phyloP scores from a whole-genome alignment of 2,329 filamentous ascomycete species.

The Cercospora sesami region DNA sequence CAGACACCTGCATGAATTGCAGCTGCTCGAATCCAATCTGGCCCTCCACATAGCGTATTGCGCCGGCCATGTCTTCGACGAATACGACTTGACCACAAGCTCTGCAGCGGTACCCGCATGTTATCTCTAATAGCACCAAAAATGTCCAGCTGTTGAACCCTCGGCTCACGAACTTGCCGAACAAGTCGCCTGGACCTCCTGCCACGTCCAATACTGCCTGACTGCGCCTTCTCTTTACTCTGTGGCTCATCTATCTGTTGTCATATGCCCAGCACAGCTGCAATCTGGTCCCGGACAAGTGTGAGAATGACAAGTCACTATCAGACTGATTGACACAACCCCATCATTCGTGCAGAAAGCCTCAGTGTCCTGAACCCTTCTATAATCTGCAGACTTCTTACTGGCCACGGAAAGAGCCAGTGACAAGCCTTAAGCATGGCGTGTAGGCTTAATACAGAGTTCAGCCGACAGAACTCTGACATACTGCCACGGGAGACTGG shows the following conservation, averaged over 20 bases:
- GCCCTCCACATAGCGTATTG: neutral
- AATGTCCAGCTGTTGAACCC: neutral
- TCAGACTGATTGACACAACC: neutral
- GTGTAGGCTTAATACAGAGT: constrained; percentile 9
- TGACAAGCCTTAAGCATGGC: constrained; percentile 5
- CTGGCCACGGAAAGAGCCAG: neutral
- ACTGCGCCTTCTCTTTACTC: neutral
- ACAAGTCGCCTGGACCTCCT: neutral
- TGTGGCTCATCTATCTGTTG: neutral
- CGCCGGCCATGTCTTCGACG: neutral
- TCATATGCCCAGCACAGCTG: neutral
- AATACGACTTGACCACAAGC: neutral
- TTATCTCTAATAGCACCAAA: neutral
- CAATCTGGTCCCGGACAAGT: neutral
- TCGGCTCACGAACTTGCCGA: neutral
- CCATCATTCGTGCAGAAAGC: neutral
- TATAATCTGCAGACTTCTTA: neutral
- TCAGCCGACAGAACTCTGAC: constrained; percentile 1
- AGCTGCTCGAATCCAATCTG: neutral
- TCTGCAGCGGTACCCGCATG: neutral
- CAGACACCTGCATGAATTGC: neutral
- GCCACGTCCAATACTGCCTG: neutral
- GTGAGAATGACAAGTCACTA: neutral
- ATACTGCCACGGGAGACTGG: neutral
- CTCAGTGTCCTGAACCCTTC: neutral